Base-by-base conservation (phyloP, 2,329 filamentous ascomycete genomes). In the Fusarium miscanthi region DNA sequence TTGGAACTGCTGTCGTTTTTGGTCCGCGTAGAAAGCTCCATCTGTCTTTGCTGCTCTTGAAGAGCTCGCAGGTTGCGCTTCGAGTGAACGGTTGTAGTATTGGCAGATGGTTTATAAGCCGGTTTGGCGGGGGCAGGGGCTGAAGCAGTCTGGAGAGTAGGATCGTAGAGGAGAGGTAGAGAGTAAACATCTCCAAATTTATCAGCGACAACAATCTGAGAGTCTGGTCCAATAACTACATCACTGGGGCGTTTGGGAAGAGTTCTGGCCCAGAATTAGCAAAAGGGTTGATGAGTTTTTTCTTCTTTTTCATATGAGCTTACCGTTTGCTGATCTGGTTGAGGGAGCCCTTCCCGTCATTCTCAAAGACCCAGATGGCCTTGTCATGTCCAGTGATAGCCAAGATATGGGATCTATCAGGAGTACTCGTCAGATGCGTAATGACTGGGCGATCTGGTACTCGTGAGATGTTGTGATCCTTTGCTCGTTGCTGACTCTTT, bases 111-210 rank as follows among this genome's bases (percentile, higher is more conserved):
- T 59, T 84, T 85, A 30, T 78, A 77, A 51, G 80, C 72, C 19
- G 79, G 66, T 69, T 81, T 82, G 48, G 78, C 66, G 7, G 69
- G 42, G 35, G 61, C 57, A 43, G 72, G 59, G 37, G 77, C 60
- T 40, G 67, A 66, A 43, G 60, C 37, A 45, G 45, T 30, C 52
- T 73, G 59, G 56, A 58, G 30, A 75, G 71, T 25, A 62, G 63
- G 38, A 73, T 77, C 40, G 74, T 77, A 52, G 66, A 78, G 58
- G 56, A 98, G 85, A 19, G 96, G 95, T 12, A 99, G 83, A 16
- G 93, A 89, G 82, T 97, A 98, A 68, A 98, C 95, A 80, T 99
- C 96, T 73, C 96, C 96, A 78, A 98, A 98, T 82, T 99, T 99
- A 85, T 99, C 96, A 58, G 91, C 95, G 69, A 90, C 91, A 64